These are phyloP conservation scores for Stellera chamaejasme DNA, from an alignment of 345 rosid species.

Conservation along the genomic window DNA sequence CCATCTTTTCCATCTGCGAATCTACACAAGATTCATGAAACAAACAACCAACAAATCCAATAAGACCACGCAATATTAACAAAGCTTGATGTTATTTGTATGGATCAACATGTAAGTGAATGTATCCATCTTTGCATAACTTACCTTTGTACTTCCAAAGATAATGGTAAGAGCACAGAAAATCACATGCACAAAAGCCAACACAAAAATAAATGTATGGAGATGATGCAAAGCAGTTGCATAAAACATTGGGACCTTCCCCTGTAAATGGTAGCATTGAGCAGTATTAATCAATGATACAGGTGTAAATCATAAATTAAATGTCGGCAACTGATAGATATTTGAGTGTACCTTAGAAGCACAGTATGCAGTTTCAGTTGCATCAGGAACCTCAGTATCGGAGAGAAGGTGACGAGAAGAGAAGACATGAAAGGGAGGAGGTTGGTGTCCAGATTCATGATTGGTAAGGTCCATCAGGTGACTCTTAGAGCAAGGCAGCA, in stretches of 20 bases:
- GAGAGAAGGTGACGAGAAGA: neutral
- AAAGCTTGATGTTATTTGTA: too few species aligned
- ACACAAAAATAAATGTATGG: slow-evolving; percentile 67
- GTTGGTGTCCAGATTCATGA: slow-evolving; percentile 9
- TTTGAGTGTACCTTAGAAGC: neutral
- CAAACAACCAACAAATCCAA: too few species aligned
- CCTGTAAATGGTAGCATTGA: slow-evolving; percentile 26
- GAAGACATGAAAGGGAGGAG: slow-evolving; percentile 7
- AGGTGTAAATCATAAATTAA: neutral
- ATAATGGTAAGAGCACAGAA: slow-evolving; percentile 62
- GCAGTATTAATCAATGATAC: too few species aligned
- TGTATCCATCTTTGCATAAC: neutral
- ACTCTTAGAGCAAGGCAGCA: slow-evolving; percentile 17
- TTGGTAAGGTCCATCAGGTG: slow-evolving; percentile 5
- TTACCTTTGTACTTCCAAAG: slow-evolving; percentile 63
- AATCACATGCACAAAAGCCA: slow-evolving; percentile 54
- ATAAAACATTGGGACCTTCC: slow-evolving; percentile 47
- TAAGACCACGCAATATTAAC: too few species aligned
- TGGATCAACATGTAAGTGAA: neutral
- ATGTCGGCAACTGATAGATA: too few species aligned
- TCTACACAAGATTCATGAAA: slow-evolving; percentile 14
- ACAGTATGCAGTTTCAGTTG: too few species aligned
- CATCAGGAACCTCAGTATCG: neutral
- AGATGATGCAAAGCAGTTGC: slow-evolving; percentile 63
- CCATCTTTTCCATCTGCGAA: slow-evolving; percentile 49